Base-by-base conservation (phyloP, 23 red algal genomes). In the Gracilariopsis chorda region DNA sequence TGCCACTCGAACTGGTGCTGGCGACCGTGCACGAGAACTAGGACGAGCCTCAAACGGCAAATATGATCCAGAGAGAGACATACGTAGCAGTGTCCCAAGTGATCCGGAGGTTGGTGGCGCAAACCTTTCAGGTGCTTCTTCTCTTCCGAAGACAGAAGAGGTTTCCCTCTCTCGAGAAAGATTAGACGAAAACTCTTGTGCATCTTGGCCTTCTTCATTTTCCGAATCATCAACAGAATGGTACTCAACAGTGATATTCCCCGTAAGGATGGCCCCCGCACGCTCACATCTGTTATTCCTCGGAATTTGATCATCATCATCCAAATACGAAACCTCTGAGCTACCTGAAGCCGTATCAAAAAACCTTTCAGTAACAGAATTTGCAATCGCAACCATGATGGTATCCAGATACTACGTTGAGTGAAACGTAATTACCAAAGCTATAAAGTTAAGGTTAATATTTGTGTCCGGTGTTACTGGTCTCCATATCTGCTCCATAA, bases 341-440 rank as follows among this genome's bases (percentile, higher is more conserved):
- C 76, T 80, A 35, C 6, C 76, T 35, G 76, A 80, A 41, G 40
- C 67, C 17, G 67, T 41, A 12, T 73, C 67, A 20, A 42, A 73
- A 12, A 47, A 73, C 13, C 37, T 21, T 35, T 73, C 67, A 27
- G 67, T 73, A 73, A 46, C 67, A 37, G 39, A 73, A 37, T 21
- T 37, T n/a, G 88, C 88, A 82, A 82, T 73, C 7, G 51, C 47
- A 16, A 46, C 63, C 88, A 91, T 91, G 47, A 91, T 64, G 37
- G 43, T 55, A 75, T 91, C 88, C 23, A 91, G 56, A 35, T 59
- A 91, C 9, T 71, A n/a, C 7, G 57, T 59, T 7, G 88, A 91
- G 40, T 91, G 88, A 82, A 91, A 91, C 0, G 88, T 91, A 39
- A 91, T 82, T 21, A 91, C 72, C 46, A 91, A 75, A 58, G 70